phyloP scores from a whole-genome alignment of 1,284 basidiomycete genomes.

The Melampsora abietis-canadensis region DNA sequence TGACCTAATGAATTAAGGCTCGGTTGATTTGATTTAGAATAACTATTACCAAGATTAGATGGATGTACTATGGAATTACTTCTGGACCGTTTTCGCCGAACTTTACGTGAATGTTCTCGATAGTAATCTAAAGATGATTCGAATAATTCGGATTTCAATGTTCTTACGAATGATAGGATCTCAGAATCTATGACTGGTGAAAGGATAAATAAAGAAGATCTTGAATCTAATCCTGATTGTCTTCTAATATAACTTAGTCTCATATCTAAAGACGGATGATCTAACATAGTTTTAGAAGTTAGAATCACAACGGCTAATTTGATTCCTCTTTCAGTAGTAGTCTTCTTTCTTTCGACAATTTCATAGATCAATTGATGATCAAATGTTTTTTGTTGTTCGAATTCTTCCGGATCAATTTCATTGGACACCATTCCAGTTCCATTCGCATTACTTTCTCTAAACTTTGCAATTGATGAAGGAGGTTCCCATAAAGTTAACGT shows the following conservation, averaged over 20 bases:
- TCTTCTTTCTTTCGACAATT: slow-evolving; percentile 72
- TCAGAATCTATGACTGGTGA: slow-evolving; percentile 80
- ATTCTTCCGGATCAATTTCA: neutral
- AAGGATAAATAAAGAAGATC: slow-evolving; percentile 87
- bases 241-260: slow-evolving; percentile 79
- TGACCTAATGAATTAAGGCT: slow-evolving; percentile 65
- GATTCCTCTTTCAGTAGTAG: slow-evolving; percentile 76
- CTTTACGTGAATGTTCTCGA: slow-evolving; percentile 81
- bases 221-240: slow-evolving; percentile 80
- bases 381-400: slow-evolving; percentile 64
- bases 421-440: slow-evolving; percentile 5
- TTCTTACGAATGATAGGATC: slow-evolving; percentile 76
- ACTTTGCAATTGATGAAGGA: slow-evolving; percentile 2
- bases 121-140: slow-evolving; percentile 90
- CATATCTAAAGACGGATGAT: slow-evolving; percentile 77
- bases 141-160: slow-evolving; percentile 79
- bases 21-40: slow-evolving; percentile 53
- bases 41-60: slow-evolving; percentile 58
- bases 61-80: slow-evolving; percentile 54
- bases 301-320: slow-evolving; percentile 93
- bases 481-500: slow-evolving; percentile 75
- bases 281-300: slow-evolving; percentile 75
- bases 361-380: slow-evolving; percentile 74
- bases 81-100: slow-evolving; percentile 79
- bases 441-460: neutral